A percentile compares a stretch with the other conserved stretches of the same genome.
Conservation (phyloP, 306 rosid genomes). For the Glycyrrhiza uralensis region DNA sequence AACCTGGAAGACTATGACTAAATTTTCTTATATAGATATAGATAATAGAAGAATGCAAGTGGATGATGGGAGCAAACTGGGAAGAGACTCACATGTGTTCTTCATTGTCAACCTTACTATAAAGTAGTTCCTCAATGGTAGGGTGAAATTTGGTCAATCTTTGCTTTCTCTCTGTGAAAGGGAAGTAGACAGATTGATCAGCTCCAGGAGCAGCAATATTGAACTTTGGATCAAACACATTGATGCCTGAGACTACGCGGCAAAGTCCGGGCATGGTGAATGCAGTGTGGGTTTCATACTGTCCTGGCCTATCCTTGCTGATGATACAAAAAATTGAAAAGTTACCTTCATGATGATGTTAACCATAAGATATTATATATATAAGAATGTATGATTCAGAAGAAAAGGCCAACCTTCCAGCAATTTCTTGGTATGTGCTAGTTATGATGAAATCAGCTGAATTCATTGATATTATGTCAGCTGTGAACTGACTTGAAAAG, state of each 20-base stretch:
- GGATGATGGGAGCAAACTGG: not conserved
- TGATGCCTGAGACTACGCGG: slow-evolving; percentile 74
- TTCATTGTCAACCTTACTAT: slow-evolving; percentile 36
- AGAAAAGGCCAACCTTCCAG: slow-evolving; percentile 67
- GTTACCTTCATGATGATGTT: not conserved
- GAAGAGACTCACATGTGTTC: slow-evolving; percentile 43
- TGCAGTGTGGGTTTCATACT: slow-evolving; percentile 79
- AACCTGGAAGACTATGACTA: too few relatives aligned
- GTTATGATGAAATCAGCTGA: slow-evolving; percentile 82
- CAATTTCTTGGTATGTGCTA: slow-evolving; percentile 88
- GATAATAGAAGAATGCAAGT: too few relatives aligned
- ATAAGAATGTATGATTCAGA: not conserved
- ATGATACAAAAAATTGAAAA: not conserved
- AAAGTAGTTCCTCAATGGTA: slow-evolving; percentile 47
- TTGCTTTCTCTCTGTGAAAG: slow-evolving; percentile 42
- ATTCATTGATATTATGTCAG: slow-evolving; percentile 85
- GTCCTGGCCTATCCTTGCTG: slow-evolving; percentile 77
- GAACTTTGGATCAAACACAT: slow-evolving; percentile 84
- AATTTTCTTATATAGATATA: too few relatives aligned
- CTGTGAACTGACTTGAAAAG: slow-evolving; percentile 80
- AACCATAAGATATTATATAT: not conserved
- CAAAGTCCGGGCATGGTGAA: slow-evolving; percentile 91
- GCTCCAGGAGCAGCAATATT: slow-evolving; percentile 97
- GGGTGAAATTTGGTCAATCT: slow-evolving; percentile 34
- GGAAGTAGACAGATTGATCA: slow-evolving; percentile 85